These are phyloP conservation scores for Eremothecium sinecaudum DNA, from an alignment of 1,139 yeast species.

Conservation along the genomic window DNA sequence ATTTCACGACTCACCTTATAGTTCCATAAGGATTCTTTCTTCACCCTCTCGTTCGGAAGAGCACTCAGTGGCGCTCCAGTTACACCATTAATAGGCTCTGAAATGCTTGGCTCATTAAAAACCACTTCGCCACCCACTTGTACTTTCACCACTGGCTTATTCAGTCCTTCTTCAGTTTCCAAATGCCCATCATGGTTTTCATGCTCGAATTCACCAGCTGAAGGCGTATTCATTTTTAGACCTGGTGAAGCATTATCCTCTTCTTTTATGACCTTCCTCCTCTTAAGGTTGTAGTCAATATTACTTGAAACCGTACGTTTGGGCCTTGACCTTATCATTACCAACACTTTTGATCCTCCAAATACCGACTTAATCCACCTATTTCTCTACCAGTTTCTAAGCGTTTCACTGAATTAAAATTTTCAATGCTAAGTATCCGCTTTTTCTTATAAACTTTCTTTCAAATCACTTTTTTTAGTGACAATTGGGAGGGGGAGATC, in stretches of 20 bases:
- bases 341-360: too few relatives aligned
- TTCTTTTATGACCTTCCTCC: conserved; percentile 24
- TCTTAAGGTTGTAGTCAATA: conserved; percentile 28
- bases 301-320: conserved; percentile 25
- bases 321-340: conserved; percentile 15
- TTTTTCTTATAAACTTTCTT: too few relatives aligned
- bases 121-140: conserved; percentile 19
- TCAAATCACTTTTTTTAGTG: too few relatives aligned
- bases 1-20: conserved; percentile 15
- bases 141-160: conserved; percentile 14
- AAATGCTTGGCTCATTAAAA: conserved; percentile 20
- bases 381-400: too few relatives aligned
- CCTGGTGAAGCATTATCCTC: conserved; percentile 13
- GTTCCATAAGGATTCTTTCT: conserved; percentile 26
- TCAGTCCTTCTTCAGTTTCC: conserved; percentile 3
- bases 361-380: too few relatives aligned
- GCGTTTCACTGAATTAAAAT: too few relatives aligned
- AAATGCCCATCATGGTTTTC: conserved; percentile 6
- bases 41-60: conserved; percentile 27
- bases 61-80: conserved; percentile 27
- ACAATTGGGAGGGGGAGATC: too few relatives aligned
- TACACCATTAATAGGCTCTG: conserved; percentile 24
- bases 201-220: conserved; percentile 3
- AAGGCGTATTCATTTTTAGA: too few relatives aligned
- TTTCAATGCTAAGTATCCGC: too few relatives aligned